These are phyloP conservation scores for Colletotrichum sp. DNA, from an alignment of 2,329 filamentous ascomycete genomes.

Conservation along the genomic window DNA sequence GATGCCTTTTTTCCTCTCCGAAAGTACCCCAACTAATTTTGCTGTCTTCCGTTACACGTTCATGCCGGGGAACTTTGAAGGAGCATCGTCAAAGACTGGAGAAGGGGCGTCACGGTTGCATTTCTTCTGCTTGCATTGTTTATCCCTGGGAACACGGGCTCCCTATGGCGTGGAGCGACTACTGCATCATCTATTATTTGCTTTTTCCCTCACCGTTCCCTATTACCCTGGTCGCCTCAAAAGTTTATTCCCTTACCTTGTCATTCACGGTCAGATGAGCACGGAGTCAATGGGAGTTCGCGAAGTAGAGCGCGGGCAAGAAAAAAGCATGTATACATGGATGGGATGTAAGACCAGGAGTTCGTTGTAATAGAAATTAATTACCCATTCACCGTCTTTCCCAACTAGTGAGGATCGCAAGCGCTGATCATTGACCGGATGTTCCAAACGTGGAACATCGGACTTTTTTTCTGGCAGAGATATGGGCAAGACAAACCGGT, in stretches of 20 bases:
- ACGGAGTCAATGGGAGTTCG: slow-evolving; percentile 7
- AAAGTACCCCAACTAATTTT: slow-evolving; percentile 56
- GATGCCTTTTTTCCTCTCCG: slow-evolving; percentile 62
- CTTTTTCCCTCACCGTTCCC: not conserved
- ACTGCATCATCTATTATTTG: not conserved
- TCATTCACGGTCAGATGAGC: not conserved
- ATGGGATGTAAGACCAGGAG: not conserved
- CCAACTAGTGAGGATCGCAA: not conserved
- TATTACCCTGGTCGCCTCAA: not conserved
- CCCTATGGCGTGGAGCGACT: not conserved
- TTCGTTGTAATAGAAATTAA: not conserved
- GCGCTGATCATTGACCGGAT: not conserved
- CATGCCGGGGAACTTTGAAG: not conserved
- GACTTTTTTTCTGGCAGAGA: not conserved
- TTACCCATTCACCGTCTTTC: not conserved
- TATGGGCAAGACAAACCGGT: not conserved
- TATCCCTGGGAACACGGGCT: not conserved
- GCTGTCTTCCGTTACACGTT: not conserved
- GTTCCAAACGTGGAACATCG: not conserved
- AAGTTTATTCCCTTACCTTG: slow-evolving; percentile 4
- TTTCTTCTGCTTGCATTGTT: slow-evolving; percentile 13
- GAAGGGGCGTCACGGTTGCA: slow-evolving; percentile 19
- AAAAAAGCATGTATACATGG: slow-evolving; percentile 14
- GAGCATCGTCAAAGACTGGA: not conserved
- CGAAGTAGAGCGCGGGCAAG: slow-evolving; percentile 2